These are phyloP conservation scores for Candida namnaoensis DNA, from an alignment of 805 yeast species.

Conservation along the genomic window DNA sequence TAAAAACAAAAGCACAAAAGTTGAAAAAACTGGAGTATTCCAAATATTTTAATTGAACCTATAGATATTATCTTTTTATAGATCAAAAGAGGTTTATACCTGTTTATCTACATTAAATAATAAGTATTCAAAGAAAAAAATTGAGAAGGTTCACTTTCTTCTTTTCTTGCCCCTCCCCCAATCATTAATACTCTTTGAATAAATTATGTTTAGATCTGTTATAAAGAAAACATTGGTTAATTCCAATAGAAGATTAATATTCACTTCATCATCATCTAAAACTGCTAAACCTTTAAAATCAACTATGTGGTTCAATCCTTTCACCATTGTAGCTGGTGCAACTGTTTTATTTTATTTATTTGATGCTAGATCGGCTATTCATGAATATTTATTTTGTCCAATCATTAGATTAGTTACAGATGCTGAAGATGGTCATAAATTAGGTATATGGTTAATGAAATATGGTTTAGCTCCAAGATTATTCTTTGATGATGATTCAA, in stretches of 20 bases:
- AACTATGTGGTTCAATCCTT: background rate
- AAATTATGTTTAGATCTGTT: background rate
- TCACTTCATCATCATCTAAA: background rate
- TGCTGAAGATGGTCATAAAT: conserved; percentile 80
- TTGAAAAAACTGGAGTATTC: too few relatives aligned
- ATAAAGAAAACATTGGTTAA: background rate
- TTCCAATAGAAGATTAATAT: background rate
- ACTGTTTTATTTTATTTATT: conserved; percentile 44
- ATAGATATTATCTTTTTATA: too few relatives aligned
- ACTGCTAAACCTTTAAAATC: background rate
- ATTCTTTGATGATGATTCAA: conserved; percentile 42
- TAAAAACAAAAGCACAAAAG: too few relatives aligned
- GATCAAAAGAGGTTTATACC: too few relatives aligned
- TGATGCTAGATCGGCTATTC: conserved; percentile 77
- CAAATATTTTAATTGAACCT: too few relatives aligned
- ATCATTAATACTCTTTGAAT: background rate
- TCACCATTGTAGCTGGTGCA: conserved; percentile 19
- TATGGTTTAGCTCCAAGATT: conserved; percentile 60
- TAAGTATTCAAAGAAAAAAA: too few relatives aligned
- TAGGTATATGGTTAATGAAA: conserved; percentile 66
- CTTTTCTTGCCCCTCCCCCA: too few relatives aligned
- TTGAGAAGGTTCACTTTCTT: too few relatives aligned
- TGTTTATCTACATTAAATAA: too few relatives aligned
- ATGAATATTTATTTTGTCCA: conserved; percentile 79
- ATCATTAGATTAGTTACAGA: conserved; percentile 56